phyloP scores from a whole-genome alignment of 1,284 basidiomycete genomes.

The Irpex rosettiformis region DNA sequence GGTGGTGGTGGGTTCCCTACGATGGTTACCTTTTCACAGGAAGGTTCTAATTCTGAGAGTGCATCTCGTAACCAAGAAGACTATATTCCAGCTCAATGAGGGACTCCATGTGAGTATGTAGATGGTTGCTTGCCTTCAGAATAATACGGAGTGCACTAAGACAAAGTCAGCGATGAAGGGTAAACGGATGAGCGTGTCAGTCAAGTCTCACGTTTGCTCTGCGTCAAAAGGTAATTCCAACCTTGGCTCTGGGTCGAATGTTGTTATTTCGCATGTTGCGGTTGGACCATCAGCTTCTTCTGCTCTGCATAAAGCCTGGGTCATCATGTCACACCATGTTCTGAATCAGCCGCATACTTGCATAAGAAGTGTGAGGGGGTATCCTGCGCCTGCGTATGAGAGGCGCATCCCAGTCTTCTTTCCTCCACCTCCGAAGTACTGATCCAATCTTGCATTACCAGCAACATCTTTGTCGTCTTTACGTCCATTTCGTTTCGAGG shows the following conservation, averaged over 20 bases:
- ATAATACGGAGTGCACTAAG: slow-evolving; percentile 77
- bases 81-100: slow-evolving; percentile 32
- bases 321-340: no score
- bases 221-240: slow-evolving; percentile 79
- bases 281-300: slow-evolving; percentile 84
- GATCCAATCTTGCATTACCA: slow-evolving; percentile 37
- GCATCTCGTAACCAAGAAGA: slow-evolving; percentile 92
- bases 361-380: slow-evolving; percentile 80
- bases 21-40: slow-evolving; percentile 80
- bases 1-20: slow-evolving; percentile 63
- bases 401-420: slow-evolving; percentile 83
- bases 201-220: slow-evolving; percentile 51
- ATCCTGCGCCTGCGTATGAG: slow-evolving; percentile 76
- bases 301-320: slow-evolving; percentile 45
- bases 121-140: slow-evolving; percentile 59
- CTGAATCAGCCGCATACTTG: slow-evolving; percentile 39
- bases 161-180: slow-evolving; percentile 3
- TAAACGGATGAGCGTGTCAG: slow-evolving; percentile 8
- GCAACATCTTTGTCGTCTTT: slow-evolving; percentile 5
- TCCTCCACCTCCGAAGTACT: slow-evolving; percentile 48
- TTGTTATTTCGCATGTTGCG: slow-evolving; percentile 85
- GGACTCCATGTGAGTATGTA: background rate
- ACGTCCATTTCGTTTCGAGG: slow-evolving; percentile 44
- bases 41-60: slow-evolving; percentile 84
- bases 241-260: slow-evolving; percentile 80